Percentiles rank a stretch among this genome's conserved stretches.
Evolutionary conservation across 73 alveolate species (phyloP).

Genomic region (Blepharisma japonicum): DNA sequence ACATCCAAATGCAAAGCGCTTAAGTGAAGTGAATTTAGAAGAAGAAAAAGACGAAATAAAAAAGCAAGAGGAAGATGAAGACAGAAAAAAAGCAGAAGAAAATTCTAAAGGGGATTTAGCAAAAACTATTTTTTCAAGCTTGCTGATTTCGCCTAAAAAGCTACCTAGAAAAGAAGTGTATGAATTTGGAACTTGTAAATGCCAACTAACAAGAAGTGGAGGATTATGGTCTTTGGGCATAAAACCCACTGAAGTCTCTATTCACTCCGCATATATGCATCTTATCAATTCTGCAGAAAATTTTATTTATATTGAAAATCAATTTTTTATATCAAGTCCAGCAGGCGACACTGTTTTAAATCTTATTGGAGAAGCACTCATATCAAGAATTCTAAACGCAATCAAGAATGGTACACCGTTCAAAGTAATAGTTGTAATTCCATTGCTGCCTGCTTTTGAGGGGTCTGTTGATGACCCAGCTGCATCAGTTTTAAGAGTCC

Average conservation of each 20-base stretch:
- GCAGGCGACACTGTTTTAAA: conserved; percentile 65
- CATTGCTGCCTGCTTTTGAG: conserved; percentile 94
- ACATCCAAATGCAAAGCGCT: conserved; percentile 14
- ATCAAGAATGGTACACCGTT: conserved; percentile 57
- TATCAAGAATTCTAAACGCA: conserved; percentile 76
- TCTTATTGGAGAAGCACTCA: conserved; percentile 66
- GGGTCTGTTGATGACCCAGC: conserved; percentile 78
- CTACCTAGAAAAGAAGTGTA: neutral
- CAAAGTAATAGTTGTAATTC: conserved; percentile 75
- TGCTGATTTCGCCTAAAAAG: neutral
- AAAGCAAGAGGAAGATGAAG: neutral
- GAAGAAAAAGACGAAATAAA: neutral
- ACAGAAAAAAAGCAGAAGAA: neutral
- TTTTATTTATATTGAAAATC: conserved; percentile 93
- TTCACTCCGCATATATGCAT: conserved; percentile 77
- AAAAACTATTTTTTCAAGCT: too few species aligned
- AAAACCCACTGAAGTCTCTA: conserved; percentile 75
- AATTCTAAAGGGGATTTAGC: neutral
- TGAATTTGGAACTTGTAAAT: conserved; percentile 37
- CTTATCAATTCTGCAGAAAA: conserved; percentile 73
- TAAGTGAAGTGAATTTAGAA: conserved; percentile 55
- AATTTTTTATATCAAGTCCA: conserved; percentile 84
- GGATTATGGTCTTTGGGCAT: conserved; percentile 91
- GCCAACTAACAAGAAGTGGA: conserved; percentile 77
- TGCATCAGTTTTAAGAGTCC: conserved; percentile 57